These are phyloP conservation scores for Anisodus tanguticus DNA, from an alignment of 257 asterid species.

Conservation along the genomic window DNA sequence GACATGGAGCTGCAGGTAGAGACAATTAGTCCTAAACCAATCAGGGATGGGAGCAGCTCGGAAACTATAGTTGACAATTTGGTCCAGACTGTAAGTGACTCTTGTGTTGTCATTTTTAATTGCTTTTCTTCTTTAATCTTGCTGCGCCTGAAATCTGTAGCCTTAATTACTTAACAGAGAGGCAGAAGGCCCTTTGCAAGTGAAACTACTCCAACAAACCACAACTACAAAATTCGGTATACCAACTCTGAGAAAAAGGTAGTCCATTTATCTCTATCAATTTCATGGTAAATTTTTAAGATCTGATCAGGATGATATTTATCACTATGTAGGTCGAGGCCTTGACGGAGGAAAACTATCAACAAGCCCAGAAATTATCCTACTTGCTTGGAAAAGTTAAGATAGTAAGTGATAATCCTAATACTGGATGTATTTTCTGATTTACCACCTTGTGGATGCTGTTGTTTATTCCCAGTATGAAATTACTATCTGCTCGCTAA, in stretches of 20 bases:
- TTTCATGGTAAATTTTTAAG: neutral
- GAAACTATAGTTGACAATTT: neutral
- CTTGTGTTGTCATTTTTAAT: neutral
- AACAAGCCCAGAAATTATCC: conserved; percentile 1
- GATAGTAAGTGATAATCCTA: neutral
- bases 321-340: neutral
- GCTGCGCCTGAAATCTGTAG: neutral
- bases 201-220: neutral
- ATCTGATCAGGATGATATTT: neutral
- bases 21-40: neutral
- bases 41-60: neutral
- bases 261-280: neutral
- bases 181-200: neutral
- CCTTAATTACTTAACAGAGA: conserved; percentile 9
- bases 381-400: conserved; percentile 1
- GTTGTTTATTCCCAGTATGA: neutral
- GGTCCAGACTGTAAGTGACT: conserved; percentile 21
- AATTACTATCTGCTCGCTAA: neutral
- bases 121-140: neutral
- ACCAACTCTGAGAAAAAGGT: neutral
- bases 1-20: neutral
- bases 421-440: neutral
- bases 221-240: conserved; percentile 1
- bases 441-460: neutral
- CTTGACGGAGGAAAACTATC: neutral